These are phyloP conservation scores for Castanea mollissima DNA, from an alignment of 306 rosid genomes.

Conservation along the genomic window DNA sequence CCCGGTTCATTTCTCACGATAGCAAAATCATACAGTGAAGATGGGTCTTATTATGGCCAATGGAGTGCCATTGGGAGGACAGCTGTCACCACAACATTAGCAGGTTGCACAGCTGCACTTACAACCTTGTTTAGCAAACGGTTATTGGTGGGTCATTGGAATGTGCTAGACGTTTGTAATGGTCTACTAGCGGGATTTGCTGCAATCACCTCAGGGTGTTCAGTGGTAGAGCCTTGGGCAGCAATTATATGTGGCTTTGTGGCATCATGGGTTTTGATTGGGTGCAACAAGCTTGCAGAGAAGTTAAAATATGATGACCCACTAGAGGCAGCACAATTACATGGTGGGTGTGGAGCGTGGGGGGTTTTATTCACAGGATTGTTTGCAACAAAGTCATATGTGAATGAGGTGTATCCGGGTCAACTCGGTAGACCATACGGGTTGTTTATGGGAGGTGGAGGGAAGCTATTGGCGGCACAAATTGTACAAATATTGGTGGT, in stretches of 20 bases:
- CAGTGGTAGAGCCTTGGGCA: conserved; percentile 81
- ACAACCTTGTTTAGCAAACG: conserved; percentile 68
- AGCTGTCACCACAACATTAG: conserved; percentile 78
- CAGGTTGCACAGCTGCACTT: conserved; percentile 67
- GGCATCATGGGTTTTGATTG: conserved; percentile 68
- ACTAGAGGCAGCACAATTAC: conserved; percentile 75
- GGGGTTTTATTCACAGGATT: conserved; percentile 69
- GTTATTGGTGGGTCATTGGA: conserved; percentile 72
- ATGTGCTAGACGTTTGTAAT: conserved; percentile 72
- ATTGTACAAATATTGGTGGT: conserved; percentile 49
- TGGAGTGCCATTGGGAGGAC: conserved; percentile 86
- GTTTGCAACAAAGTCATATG: conserved; percentile 51
- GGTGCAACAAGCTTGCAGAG: conserved; percentile 49
- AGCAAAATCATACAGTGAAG: conserved; percentile 32
- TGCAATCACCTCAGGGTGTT: conserved; percentile 68
- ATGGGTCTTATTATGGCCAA: conserved; percentile 51
- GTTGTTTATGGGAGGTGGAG: conserved; percentile 68
- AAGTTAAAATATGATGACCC: conserved; percentile 62
- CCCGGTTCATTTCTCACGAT: conserved; percentile 73
- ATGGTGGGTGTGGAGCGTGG: conserved; percentile 88
- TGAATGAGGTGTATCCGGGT: conserved; percentile 43
- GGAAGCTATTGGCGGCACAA: conserved; percentile 63
- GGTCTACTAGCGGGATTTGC: conserved; percentile 79
- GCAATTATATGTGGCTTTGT: conserved; percentile 73
- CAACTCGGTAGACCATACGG: conserved; percentile 46